These are phyloP conservation scores for Diaporthe batatas DNA, from an alignment of 2,329 filamentous ascomycete species.

Conservation along the genomic window DNA sequence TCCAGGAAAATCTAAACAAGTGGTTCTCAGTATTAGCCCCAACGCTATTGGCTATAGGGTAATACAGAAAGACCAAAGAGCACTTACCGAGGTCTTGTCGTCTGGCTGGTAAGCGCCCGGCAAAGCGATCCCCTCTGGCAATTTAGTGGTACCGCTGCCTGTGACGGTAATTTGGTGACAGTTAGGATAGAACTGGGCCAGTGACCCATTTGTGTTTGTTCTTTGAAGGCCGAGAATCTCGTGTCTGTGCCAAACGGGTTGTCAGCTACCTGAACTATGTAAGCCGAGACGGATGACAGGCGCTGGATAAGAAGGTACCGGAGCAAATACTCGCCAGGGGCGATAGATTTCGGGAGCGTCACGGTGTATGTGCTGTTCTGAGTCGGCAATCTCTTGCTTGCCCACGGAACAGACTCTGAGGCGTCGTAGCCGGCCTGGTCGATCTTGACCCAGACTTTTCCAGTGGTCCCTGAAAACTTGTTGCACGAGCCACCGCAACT, in stretches of 20 bases:
- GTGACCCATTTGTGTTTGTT: constrained; percentile 10
- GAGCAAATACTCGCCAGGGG: constrained; percentile 2
- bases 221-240: constrained; percentile 19
- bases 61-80: background rate
- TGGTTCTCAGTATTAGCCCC: background rate
- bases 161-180: constrained; percentile 23
- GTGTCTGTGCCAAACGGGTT: background rate
- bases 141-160: constrained; percentile 7
- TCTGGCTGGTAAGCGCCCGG: constrained; percentile 21
- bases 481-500: constrained; percentile 18
- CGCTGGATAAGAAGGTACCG: background rate
- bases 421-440: constrained; percentile 14
- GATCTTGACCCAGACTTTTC: constrained; percentile 20
- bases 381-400: constrained; percentile 15
- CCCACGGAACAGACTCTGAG: constrained; percentile 1
- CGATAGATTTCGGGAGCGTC: background rate
- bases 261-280: background rate
- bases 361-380: constrained; percentile 14
- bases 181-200: constrained; percentile 20
- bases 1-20: background rate
- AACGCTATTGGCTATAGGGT: background rate
- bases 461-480: constrained; percentile 6
- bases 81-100: constrained; percentile 4
- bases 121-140: constrained; percentile 3
- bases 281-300: too few relatives aligned